Evolutionary conservation across 2,329 filamentous ascomycete genomes (phyloP), one percentile per base, ranked within the genome.

Genomic region (Trichoderma hamatum): DNA sequence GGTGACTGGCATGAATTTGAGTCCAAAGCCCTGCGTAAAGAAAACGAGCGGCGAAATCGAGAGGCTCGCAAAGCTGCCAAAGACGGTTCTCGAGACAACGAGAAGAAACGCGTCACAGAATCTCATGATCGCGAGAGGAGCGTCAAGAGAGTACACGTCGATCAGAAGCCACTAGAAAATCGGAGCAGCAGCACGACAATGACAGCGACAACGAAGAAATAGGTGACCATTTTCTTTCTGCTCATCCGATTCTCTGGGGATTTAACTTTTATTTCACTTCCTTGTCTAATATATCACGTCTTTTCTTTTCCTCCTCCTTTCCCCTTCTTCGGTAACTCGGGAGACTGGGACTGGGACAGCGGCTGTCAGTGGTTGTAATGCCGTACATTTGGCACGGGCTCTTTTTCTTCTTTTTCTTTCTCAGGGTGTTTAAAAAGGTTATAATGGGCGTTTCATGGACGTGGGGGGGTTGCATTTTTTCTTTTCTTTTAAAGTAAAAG

Each of bases 1-100:
- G 96, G 96, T 26, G 96, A 99, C 75, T 99, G 96, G 96, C 96
- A 99, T 77, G 96, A 99, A 78, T 97, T 98, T 75, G 96, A 99
- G 82, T 97, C 93, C 68, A 99, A 99, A 82, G 94, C 94, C 19
- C 84, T 97, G 30, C 87, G 96, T 36, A 96, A 96, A 74, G 94
- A 97, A 79, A 95, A 94, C 74, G 93, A 96, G 78, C 88, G 88
- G 67, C 84, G 84, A 70, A 85, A 88, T 32, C 82, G 84, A 68
- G 86, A 88, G 66, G 85, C 84, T 9, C 81, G 82, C 4, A 83
- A 81, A 52, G 80, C 82, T 0, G 80, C 79, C 21, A 84, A 82
- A 73, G 82, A 82, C 1, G 73, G 71, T 10, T 72, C 73, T 34
- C 74, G 75, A 7, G 77, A 79, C 74, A 69, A 72, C 63, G 82